A percentile compares a stretch with the other conserved stretches of the same genome.
These are phyloP conservation scores for Tetrahymena malaccensis DNA, from an alignment of 73 alveolate genomes.

Conservation along the genomic window DNA sequence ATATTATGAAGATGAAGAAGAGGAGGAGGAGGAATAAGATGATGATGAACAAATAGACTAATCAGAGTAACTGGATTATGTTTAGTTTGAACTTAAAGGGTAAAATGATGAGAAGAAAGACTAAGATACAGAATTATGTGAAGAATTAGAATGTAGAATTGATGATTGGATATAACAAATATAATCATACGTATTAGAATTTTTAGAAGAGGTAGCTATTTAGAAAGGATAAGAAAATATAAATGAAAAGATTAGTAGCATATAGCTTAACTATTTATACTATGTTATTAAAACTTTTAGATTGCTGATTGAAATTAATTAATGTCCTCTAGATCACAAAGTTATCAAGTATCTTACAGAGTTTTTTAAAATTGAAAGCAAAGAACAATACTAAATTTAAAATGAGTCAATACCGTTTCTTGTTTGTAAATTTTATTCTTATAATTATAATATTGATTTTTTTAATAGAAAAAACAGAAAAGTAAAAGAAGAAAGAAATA, in stretches of 20 bases:
- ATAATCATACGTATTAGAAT: background rate
- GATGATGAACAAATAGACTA: background rate
- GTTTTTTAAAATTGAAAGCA: background rate
- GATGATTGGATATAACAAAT: background rate
- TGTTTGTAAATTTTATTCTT: background rate
- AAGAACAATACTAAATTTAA: background rate
- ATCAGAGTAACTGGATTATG: background rate
- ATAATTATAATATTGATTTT: background rate
- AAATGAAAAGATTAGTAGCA: background rate
- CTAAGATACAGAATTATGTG: background rate
- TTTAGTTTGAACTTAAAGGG: background rate
- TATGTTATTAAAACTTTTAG: background rate
- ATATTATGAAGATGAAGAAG: background rate
- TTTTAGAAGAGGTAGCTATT: background rate
- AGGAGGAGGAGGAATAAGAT: background rate
- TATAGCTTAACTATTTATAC: background rate
- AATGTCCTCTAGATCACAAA: background rate
- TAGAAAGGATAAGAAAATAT: background rate
- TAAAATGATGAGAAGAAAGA: background rate
- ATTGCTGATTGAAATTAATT: background rate
- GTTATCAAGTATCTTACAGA: background rate
- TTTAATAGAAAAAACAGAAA: background rate
- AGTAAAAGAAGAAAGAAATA: background rate
- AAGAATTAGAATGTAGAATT: background rate
- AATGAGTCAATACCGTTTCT: background rate